Base-by-base conservation (phyloP, 2,329 filamentous ascomycete species). In the Talaromyces sp. region DNA sequence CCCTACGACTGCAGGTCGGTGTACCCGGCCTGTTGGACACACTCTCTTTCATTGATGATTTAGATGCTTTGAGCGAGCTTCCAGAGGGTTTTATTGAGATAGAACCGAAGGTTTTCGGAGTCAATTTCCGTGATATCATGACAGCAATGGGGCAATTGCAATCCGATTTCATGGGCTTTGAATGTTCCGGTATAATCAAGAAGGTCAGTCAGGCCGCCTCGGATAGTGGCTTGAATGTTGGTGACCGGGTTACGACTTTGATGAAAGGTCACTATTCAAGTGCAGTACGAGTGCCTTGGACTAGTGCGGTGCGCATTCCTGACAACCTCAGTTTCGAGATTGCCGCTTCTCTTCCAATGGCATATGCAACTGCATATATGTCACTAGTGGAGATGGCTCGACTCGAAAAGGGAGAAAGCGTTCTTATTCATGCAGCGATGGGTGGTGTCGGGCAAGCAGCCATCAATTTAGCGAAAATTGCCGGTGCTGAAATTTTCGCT, bases 71-170 rank as follows among this genome's bases (percentile, higher is more conserved):
- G 16, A n/a, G 16, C 7, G 39, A 40, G n/a, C 39, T 40, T 40
- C 39, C 39, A 6, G 39, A 60, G 25, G 56, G 66, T 14, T 59
- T 58, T 2, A 63, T 69, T n/a, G 64, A 63, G 48, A 48, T 63
- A 23, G 37, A 66, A 21, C 68, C 68, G 7, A 62, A 63, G 11
- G 64, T 62, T 35, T 37, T 44, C 21, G 68, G 68, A 1, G 39
- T 40, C 39, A 40, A 40, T 5, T 40, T 40, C 39, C 39, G 39
- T 40, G 39, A 40, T 40, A 16, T 40, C 16, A 40, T 40, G 39
- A 40, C 39, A 18, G 39, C 39, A 40, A 40, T 40, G 39, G 39
- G 39, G 16, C 39, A 40, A 18, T 40, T 40, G 39, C 39, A 40
- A 16, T 40, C 39, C 5, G 39, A 40, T 40, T 40, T 40, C 6